Base-by-base conservation (phyloP, 2,329 filamentous ascomycete genomes). In the Clonostachys rosea region DNA sequence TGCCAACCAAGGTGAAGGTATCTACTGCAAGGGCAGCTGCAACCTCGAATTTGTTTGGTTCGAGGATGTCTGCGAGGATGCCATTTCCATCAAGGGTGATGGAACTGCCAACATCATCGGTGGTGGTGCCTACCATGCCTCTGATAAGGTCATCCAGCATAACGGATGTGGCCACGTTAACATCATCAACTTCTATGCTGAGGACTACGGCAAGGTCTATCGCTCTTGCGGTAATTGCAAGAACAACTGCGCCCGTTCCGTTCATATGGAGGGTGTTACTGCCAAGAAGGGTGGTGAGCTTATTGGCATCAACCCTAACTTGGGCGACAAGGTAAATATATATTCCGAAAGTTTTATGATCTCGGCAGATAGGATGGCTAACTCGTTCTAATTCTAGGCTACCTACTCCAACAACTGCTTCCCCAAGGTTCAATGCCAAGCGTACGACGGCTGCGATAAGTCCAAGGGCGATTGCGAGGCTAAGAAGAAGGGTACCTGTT, bases 21-120 rank as follows among this genome's bases (percentile, higher is more conserved):
- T 78, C 20, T 74, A 78, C 61, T 78, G 75, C 59, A 59, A 68
- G 45, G 73, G 71, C 34, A 59, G 67, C 13, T 76, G 74, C 54
- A 65, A 58, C 11, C 50, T 63, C 24, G 63, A 60, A 53, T 64
- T 64, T 48, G 67, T 70, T 50, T 67, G 64, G 66, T 67, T 63
- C 61, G 56, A 59, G 14, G 61, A 68, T 44, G 64, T 69, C 33
- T 69, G 67, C 50, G 67, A 70, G 51, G 65, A 44, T 20, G 43
- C 43, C 33, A 44, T 44, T 35, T 44, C 43, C 7, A 34, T 34
- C 12, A 30, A 35, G 9, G 43, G 43, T 13, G 37, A 34, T 18
- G 43, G 43, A 10, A 44, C 34, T 17, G 43, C 37, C 18, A 30
- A 35, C 40, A 53, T 65, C 43, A 56, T 55, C 35, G 63, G 62